Evolutionary conservation across 768 basidiomycete genomes (phyloP), one percentile per base, ranked within the genome.

Genomic region (Mycena kentingensis): DNA sequence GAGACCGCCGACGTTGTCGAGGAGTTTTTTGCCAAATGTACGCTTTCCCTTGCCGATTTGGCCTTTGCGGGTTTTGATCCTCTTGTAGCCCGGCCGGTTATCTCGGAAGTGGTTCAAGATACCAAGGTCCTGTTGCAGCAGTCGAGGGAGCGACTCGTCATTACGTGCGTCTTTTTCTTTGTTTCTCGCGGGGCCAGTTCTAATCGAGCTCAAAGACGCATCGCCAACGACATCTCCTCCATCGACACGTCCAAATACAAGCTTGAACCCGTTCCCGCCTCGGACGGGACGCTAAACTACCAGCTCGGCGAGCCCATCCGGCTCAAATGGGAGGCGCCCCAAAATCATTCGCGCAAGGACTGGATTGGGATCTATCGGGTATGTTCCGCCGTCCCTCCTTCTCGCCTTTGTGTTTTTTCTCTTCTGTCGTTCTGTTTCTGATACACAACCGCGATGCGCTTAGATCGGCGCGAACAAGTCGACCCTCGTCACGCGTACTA

Each of bases 331-430:
- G 82, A 84, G 58, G 95, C 91, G 1, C 95, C 96, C 1, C 70
- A 75, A 29, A 80, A 83, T 48, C 96, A 98, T 65, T 95, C 94
- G 12, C 80, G 90, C 12, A 84, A 85, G 61, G 97, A 99, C 67
- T 98, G 97, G 97, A 89, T 99, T 63, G 97, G 95, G 13, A 82
- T 98, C 22, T 93, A 93, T 65, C 79, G 87, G 66, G 90, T 90
- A 61, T 42, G 41, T 18, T 7, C 19, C 34, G 75, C 65, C 41
- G 44, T 42, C 2, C 35, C 32, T 38, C 38, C 5, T 37, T 46
- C 28, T 24, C n/a, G n/a, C n/a, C n/a, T n/a, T n/a, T n/a, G n/a
- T n/a, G n/a, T n/a, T n/a, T n/a, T n/a, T n/a, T n/a, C n/a, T n/a
- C n/a, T n/a, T n/a, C n/a, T n/a, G n/a, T n/a, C n/a, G 27, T n/a